These are phyloP conservation scores for Ophiognomonia clavigignenti-juglandacearum DNA, from an alignment of 2,329 filamentous ascomycete species.

Conservation along the genomic window DNA sequence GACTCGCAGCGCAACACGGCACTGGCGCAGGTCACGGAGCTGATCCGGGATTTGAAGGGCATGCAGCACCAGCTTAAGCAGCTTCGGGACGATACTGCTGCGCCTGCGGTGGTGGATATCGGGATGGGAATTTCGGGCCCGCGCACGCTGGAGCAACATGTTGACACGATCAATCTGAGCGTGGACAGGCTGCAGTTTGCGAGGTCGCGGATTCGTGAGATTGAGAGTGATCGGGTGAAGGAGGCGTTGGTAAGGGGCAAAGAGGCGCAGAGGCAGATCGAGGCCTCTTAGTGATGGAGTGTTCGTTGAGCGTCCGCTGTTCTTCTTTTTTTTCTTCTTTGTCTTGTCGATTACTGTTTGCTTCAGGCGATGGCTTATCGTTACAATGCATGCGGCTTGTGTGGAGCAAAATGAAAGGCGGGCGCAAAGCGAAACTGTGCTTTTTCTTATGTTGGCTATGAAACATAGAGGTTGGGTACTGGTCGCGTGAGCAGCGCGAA, in stretches of 20 bases:
- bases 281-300: slow-evolving; percentile 18
- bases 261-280: slow-evolving; percentile 37
- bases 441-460: no score
- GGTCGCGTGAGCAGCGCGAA: no score
- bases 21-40: slow-evolving; percentile 61
- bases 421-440: no score
- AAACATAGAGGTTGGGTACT: no score
- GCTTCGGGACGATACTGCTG: slow-evolving; percentile 64
- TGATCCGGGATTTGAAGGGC: slow-evolving; percentile 67
- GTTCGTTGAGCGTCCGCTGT: neutral
- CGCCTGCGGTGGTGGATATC: slow-evolving; percentile 57
- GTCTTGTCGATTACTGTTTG: neutral
- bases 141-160: slow-evolving; percentile 67
- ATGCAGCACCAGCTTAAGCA: slow-evolving; percentile 69
- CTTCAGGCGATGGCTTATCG: neutral
- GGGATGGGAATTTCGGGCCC: no score
- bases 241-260: slow-evolving; percentile 45
- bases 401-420: no score
- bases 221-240: slow-evolving; percentile 54
- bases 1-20: slow-evolving; percentile 60
- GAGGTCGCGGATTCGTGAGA: slow-evolving; percentile 51
- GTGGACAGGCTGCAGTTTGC: slow-evolving; percentile 67
- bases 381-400: no score
- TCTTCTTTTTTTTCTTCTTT: neutral
- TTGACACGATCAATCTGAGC: slow-evolving; percentile 68